These are phyloP conservation scores for Lachancea sp. DNA, from an alignment of 805 yeast genomes.

Conservation along the genomic window DNA sequence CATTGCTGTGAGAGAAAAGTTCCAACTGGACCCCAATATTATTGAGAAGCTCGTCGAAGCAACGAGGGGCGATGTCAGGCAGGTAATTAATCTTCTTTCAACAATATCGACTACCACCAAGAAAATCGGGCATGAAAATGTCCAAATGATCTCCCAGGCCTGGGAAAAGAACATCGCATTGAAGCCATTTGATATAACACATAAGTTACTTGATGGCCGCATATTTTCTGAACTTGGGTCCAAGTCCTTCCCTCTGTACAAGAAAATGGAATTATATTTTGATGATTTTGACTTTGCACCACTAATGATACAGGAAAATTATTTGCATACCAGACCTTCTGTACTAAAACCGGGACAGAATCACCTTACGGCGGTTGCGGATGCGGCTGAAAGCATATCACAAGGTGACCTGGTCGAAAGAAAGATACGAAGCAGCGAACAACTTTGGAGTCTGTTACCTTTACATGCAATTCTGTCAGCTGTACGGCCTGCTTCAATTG, in stretches of 20 bases:
- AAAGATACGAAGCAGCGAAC: conserved; percentile 82
- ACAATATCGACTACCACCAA: conserved; percentile 74
- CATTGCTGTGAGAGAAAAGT: conserved; percentile 77
- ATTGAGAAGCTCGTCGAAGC: conserved; percentile 80
- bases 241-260: conserved; percentile 56
- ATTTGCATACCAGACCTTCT: conserved; percentile 58
- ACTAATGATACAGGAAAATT: conserved; percentile 93
- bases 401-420: conserved; percentile 75
- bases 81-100: conserved; percentile 82
- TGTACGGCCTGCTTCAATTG: conserved; percentile 67
- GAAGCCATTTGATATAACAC: conserved; percentile 87
- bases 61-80: conserved; percentile 88
- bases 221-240: conserved; percentile 43
- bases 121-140: conserved; percentile 48
- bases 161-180: conserved; percentile 91
- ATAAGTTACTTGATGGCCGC: conserved; percentile 54
- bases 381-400: conserved; percentile 86
- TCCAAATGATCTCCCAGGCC: conserved; percentile 52
- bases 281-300: conserved; percentile 94
- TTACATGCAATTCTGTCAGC: conserved; percentile 83
- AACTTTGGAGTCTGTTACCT: conserved; percentile 91
- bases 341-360: conserved; percentile 38
- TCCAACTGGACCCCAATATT: conserved; percentile 71
- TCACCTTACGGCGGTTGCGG: conserved; percentile 57
- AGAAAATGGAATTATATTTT: conserved; percentile 82